phyloP scores from a whole-genome alignment of 1,139 yeast genomes.

The Kodamaea plutei region DNA sequence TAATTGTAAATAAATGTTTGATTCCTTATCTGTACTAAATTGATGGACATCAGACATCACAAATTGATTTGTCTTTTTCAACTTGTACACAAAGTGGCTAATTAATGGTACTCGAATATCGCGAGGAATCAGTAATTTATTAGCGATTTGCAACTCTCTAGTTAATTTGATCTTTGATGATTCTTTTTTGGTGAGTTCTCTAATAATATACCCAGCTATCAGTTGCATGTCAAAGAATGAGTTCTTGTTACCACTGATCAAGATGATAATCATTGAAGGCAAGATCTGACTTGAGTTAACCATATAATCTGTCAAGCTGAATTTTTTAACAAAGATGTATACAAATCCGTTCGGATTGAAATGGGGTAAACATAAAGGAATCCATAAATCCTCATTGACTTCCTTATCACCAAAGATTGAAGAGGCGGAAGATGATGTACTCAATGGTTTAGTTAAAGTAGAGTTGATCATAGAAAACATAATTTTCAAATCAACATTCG shows the following conservation, averaged over 20 bases:
- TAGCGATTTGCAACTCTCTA: conserved; percentile 23
- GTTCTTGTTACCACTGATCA: conserved; percentile 80
- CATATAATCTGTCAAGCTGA: conserved; percentile 31
- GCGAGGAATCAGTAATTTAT: conserved; percentile 19
- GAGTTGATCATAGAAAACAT: conserved; percentile 29
- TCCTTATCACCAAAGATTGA: conserved; percentile 13
- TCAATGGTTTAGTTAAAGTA: conserved; percentile 16
- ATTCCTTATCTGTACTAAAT: conserved; percentile 13
- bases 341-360: conserved; percentile 86
- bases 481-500: conserved; percentile 30
- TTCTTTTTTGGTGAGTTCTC: conserved; percentile 34
- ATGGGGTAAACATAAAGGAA: conserved; percentile 87
- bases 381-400: conserved; percentile 73
- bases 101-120: conserved; percentile 61
- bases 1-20: conserved; percentile 20
- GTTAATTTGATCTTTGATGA: conserved; percentile 35
- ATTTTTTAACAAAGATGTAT: conserved; percentile 69
- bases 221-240: conserved; percentile 72
- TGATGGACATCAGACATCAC: conserved; percentile 26
- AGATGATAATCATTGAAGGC: conserved; percentile 41
- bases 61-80: conserved; percentile 43
- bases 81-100: conserved; percentile 77
- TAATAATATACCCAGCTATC: conserved; percentile 51
- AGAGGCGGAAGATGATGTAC: conserved; percentile 9
- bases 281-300: conserved; percentile 8